A percentile compares a stretch with the other conserved stretches of the same genome.
Conservation (phyloP, 2,329 filamentous ascomycete genomes). For the Aspergillus costaricaensis region DNA sequence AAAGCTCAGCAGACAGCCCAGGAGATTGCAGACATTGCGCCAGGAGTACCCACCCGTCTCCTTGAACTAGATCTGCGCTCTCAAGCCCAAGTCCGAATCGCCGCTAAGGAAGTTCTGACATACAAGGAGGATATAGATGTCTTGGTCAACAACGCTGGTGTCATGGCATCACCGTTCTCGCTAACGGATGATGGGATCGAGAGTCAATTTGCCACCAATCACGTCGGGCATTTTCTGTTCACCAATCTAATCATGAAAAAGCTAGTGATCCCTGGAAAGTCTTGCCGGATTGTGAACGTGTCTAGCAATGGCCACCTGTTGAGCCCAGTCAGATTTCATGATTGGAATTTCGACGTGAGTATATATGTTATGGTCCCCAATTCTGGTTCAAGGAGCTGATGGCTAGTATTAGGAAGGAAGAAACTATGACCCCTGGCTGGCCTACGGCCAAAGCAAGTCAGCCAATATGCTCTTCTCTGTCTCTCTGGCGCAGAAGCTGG, state of each 20-base stretch:
- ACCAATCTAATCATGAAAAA: conserved; percentile 28
- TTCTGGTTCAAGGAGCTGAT: neutral
- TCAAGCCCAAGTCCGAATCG: neutral
- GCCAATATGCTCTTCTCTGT: conserved; percentile 1
- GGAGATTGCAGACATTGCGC: neutral
- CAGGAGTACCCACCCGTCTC: neutral
- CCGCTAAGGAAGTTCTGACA: neutral
- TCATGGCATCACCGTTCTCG: conserved; percentile 42
- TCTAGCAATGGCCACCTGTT: neutral
- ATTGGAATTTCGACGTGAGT: neutral
- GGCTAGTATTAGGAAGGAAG: neutral
- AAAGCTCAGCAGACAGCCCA: neutral
- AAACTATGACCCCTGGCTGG: neutral
- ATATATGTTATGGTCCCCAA: too few species aligned
- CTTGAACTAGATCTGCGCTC: neutral
- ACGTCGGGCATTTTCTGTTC: conserved; percentile 43
- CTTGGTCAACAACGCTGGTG: conserved; percentile 45
- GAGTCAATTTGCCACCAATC: conserved; percentile 44
- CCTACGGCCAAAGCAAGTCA: neutral
- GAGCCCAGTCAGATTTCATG: neutral
- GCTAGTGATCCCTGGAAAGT: neutral
- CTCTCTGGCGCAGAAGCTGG: neutral
- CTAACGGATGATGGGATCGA: conserved; percentile 41
- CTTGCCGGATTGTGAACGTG: neutral
- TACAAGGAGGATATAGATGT: conserved; percentile 31